Evolutionary conservation across 2,329 filamentous ascomycete species (phyloP).

Genomic region (Neoascochyta sp.): DNA sequence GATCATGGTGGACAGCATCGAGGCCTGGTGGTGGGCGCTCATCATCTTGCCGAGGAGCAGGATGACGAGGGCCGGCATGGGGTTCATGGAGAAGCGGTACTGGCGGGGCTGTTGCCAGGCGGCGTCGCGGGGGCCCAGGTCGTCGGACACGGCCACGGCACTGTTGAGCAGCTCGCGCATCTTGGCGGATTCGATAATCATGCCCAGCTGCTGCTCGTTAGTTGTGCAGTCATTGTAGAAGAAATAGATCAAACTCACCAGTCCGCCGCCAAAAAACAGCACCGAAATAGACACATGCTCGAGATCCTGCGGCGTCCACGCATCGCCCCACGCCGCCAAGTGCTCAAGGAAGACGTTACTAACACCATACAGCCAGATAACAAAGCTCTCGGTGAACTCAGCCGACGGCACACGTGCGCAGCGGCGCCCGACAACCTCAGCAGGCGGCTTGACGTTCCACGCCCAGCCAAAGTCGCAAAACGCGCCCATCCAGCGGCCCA

Average conservation of each 20-base stretch:
- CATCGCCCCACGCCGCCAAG: conserved; percentile 65
- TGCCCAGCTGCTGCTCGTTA: conserved; percentile 59
- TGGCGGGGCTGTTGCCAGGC: conserved; percentile 58
- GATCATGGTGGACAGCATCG: conserved; percentile 84
- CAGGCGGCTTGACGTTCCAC: conserved; percentile 77
- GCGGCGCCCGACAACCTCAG: conserved; percentile 58
- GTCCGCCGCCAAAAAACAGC: conserved; percentile 86
- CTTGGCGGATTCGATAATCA: conserved; percentile 70
- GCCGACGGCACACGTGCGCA: conserved; percentile 64
- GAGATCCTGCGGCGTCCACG: conserved; percentile 74
- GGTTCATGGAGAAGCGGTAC: conserved; percentile 78
- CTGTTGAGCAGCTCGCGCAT: conserved; percentile 64
- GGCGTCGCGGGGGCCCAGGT: conserved; percentile 36
- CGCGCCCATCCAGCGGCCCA: conserved; percentile 85
- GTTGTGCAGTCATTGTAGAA: conserved; percentile 12
- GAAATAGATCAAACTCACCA: conserved; percentile 55
- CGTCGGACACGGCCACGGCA: conserved; percentile 42
- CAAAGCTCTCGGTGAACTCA: conserved; percentile 83
- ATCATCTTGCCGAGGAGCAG: conserved; percentile 90
- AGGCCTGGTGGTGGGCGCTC: conserved; percentile 82
- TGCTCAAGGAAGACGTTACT: conserved; percentile 94
- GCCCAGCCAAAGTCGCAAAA: conserved; percentile 92
- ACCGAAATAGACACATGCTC: conserved; percentile 92
- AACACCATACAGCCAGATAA: conserved; percentile 85
- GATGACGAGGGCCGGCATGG: conserved; percentile 81